Base-by-base conservation (phyloP, 495 filamentous ascomycete species). In the Xylaria curta region DNA sequence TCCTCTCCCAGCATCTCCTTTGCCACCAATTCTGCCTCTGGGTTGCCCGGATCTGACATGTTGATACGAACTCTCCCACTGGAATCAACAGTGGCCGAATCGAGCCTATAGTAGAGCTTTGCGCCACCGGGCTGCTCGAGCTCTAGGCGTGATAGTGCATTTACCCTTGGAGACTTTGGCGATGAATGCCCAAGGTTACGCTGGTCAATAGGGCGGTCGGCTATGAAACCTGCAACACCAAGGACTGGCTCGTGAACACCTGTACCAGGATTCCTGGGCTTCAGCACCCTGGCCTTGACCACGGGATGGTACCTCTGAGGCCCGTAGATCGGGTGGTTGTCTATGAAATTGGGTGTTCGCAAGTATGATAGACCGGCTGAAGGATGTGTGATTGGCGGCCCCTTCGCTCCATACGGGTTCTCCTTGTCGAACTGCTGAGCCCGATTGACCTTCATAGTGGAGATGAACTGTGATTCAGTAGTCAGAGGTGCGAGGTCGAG, bases 301-400 rank as follows among this genome's bases (percentile, higher is more conserved):
- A 93, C 88, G 10, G 89, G 74, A 70, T 87, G 86, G 46, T 83
- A 74, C 17, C 82, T 81, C 76, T 93, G 92, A 9, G 94, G 95
- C 4, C 96, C 96, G 75, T 91, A 89, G n/a, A 89, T 70, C 0
- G 96, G 91, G 77, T 98, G 94, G 79, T 97, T 97, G 63, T 89
- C 85, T 54, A 92, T 78, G 76, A 90, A 86, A 28, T 90, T 85
- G 44, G 87, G 80, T 19, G 93, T 91, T 68, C 94, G 90, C 38
- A 91, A 85, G 82, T 98, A 98, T 47, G 93, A 92, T 21, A 98
- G 82, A 72, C 96, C 96, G 3, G 91, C 97, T 2, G 94, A 96
- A 1, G 97, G 96, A 81, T 99, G 96, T 10, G 95, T 98, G 66
- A 87, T 87, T 1, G 92, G 93, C 4, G 94, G 92, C 3, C 93